Evolutionary conservation across 2,329 filamentous ascomycete species (phyloP), one percentile per base, ranked within the genome.

Genomic region (Arthrobotrys sphaeroides): DNA sequence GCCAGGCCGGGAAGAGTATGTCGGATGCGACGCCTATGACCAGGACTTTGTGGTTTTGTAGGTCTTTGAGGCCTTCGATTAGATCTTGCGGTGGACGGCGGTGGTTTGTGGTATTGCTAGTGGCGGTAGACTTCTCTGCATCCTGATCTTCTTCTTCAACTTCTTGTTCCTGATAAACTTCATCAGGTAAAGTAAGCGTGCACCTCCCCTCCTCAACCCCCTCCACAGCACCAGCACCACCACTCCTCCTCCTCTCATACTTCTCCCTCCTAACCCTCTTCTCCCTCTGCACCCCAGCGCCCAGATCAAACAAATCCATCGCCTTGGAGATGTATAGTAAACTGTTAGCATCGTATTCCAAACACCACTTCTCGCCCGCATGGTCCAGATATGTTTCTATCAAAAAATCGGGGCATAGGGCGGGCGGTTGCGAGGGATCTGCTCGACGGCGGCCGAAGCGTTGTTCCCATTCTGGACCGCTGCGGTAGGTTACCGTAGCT

Each of bases 341-440:
- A 81, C 93, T 97, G 83, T 99, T 99, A 24, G 95, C 89, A 80
- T 99, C 95, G 82, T 98, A 98, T 77, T 95, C 94, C 24, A 99
- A 86, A 81, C 93, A 97, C 85, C 96, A 99, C 83, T 99, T 99
- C 84, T 99, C 95, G 18, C 95, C 95, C 0, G 95, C 95, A 80
- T 99, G 95, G 82, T 99, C 95, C 16, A 99, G 88, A 81, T 99
- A 99, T 0, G 95, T 99, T 84, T 99, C 95, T 78, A 99, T 97
- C 22, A 99, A 86, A 81, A 98, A 99, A 81, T 99, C 95, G 0
- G 95, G 94, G 80, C 95, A 99, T n/a, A 99, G 84, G 0, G 95
- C 95, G 0, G 95, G 95, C 2, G 92, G 93, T 79, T 92, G 93
- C 78, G 88, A 89, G 0, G 92, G 87, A 81, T 99, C 95, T 12